A percentile compares a stretch with the other conserved stretches of the same genome.
phyloP scores from a whole-genome alignment of 192 early-diverging fungal genomes.

The Nowakowskiella sp. region DNA sequence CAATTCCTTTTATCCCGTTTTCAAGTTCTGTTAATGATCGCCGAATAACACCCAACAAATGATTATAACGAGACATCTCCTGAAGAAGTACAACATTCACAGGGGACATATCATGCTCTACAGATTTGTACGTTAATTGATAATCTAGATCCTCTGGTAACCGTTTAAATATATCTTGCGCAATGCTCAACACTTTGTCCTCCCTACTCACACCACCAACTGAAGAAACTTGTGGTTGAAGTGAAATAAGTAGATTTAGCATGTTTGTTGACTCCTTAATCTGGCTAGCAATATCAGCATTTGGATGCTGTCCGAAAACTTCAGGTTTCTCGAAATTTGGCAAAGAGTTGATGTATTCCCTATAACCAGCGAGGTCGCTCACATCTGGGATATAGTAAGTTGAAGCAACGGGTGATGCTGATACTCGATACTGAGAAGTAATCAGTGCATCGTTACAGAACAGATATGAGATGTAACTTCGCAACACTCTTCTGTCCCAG shows the following conservation, averaged over 20 bases:
- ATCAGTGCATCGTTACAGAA: slow-evolving; percentile 51
- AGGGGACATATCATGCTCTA: slow-evolving; percentile 45
- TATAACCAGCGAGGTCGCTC: slow-evolving; percentile 23
- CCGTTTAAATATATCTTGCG: slow-evolving; percentile 36
- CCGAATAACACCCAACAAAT: slow-evolving; percentile 34
- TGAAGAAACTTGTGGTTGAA: slow-evolving; percentile 43
- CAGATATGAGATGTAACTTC: slow-evolving; percentile 50
- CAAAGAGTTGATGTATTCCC: slow-evolving; percentile 46
- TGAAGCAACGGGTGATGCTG: slow-evolving; percentile 17
- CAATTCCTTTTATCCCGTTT: slow-evolving; percentile 55
- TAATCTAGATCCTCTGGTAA: slow-evolving; percentile 50
- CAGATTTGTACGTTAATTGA: slow-evolving; percentile 35
- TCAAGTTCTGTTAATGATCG: slow-evolving; percentile 43
- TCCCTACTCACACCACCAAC: slow-evolving; percentile 34
- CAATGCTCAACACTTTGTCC: slow-evolving; percentile 44
- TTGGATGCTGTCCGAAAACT: slow-evolving; percentile 59
- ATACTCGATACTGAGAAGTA: slow-evolving; percentile 40
- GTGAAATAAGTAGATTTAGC: slow-evolving; percentile 38
- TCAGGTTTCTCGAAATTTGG: slow-evolving; percentile 52
- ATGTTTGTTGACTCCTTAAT: slow-evolving; percentile 47
- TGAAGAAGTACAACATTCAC: slow-evolving; percentile 50
- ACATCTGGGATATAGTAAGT: slow-evolving; percentile 47
- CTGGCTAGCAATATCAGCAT: slow-evolving; percentile 55
- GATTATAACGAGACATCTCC: slow-evolving; percentile 49
- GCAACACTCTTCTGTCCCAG: slow-evolving; percentile 49